Evolutionary conservation across 73 alveolate genomes (phyloP), one percentile per base, ranked within the genome.

Genomic region (Stentor coeruleus): DNA sequence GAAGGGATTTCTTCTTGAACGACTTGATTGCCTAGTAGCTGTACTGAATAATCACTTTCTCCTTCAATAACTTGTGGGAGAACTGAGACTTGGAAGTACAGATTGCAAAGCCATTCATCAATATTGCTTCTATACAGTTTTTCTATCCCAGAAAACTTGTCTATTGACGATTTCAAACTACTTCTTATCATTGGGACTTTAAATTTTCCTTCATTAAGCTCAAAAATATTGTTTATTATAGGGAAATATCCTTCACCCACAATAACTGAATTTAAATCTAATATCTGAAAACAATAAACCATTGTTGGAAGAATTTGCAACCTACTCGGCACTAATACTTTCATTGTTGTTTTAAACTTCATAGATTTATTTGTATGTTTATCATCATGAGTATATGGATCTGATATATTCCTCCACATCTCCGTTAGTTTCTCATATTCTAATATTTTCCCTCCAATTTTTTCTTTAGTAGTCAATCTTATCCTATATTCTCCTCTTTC

Each of bases 161-260:
- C 89, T 26, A 82, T 75, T 20, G 79, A 26, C 1, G 36, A 26
- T 2, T 40, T 66, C 0, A 66, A 28, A 20, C 49, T 28, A 20
- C 15, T 26, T 33, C 79, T 20, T 26, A 66, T 14, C 0, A 66
- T 26, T 1, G 95, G 95, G n/a, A 89, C 75, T 72, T 89, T 89
- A 83, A 89, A 89, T 36, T 84, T 74, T 2, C 95, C 95, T 49
- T 89, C 89, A 66, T 81, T 85, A 41, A 89, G 30, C 55, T 55
- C 82, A 81, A 89, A 83, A 49, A 80, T 87, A 28, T 90, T 85
- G 59, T 89, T 81, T 2, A 89, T 58, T 66, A 89, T n/a, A 3
- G 95, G 95, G 49, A 89, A 89, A 26, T 85, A 90, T 35, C 95
- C 95, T 88, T 88, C 88, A 3, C 86, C 95, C 3, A 89, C 95